Conservation (phyloP, 2,329 filamentous ascomycete genomes). For the Ophiostoma fasciatum region DNA sequence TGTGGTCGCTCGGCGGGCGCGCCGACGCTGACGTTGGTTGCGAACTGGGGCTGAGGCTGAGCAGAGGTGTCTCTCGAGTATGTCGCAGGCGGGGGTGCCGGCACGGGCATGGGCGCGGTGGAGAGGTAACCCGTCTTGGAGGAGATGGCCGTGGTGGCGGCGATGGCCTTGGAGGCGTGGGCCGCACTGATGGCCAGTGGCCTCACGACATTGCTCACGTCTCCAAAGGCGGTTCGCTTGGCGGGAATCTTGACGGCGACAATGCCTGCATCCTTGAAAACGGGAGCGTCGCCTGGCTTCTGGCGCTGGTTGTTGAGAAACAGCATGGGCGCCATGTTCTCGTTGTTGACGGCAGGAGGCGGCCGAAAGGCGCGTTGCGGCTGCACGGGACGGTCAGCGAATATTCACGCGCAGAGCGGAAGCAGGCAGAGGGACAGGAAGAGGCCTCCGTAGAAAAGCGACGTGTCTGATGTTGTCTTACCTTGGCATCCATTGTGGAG, state of each 20-base stretch:
- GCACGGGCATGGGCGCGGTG: constrained; percentile 11
- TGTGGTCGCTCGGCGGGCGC: constrained; percentile 9
- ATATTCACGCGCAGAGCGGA: no score
- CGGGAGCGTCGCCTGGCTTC: constrained; percentile 59
- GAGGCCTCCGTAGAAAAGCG: no score
- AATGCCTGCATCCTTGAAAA: constrained; percentile 28
- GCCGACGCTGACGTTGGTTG: constrained; percentile 1
- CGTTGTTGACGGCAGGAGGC: no score
- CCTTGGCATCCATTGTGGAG: no score
- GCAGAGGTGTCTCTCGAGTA: constrained; percentile 23
- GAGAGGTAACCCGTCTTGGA: constrained; percentile 2
- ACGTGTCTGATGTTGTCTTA: no score
- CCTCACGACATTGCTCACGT: constrained; percentile 58
- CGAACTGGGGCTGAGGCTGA: no score
- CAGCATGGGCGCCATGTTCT: constrained; percentile 43
- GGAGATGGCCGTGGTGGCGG: no score
- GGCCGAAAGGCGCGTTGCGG: no score
- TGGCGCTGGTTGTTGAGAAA: constrained; percentile 59
- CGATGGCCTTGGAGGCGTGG: constrained; percentile 19
- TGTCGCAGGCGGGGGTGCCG: constrained; percentile 10
- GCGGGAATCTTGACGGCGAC: constrained; percentile 46
- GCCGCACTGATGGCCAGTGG: constrained; percentile 17
- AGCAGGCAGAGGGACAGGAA: no score
- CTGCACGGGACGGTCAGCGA: no score
- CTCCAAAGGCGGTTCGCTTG: constrained; percentile 68